Evolutionary conservation across 148 eudicot genomes (phyloP).

Genomic region (Camellia japonica): DNA sequence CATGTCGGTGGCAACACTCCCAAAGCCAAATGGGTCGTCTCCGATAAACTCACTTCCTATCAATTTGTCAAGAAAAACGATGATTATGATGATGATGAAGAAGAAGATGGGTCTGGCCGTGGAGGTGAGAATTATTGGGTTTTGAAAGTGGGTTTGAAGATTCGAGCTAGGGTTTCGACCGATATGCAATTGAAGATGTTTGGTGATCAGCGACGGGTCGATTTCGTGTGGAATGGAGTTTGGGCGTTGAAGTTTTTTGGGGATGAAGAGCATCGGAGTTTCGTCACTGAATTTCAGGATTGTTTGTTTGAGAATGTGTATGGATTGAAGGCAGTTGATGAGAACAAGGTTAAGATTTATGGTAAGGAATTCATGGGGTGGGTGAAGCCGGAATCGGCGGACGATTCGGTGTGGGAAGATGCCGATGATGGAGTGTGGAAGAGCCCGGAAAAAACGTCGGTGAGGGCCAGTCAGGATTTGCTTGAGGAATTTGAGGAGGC

Average conservation of each 20-base stretch:
- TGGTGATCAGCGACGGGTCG: conserved; percentile 74
- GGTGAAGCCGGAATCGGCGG: conserved; percentile 72
- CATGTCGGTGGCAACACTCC: conserved; percentile 81
- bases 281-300: conserved; percentile 56
- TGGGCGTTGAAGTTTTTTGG: conserved; percentile 77
- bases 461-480: conserved; percentile 46
- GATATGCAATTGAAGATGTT: conserved; percentile 85
- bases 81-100: conserved; percentile 8
- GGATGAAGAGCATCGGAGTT: conserved; percentile 53
- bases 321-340: conserved; percentile 56
- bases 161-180: conserved; percentile 64
- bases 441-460: conserved; percentile 23
- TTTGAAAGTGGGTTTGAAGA: conserved; percentile 55
- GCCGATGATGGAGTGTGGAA: conserved; percentile 50
- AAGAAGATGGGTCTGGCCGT: conserved; percentile 11
- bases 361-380: conserved; percentile 91
- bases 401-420: conserved; percentile 91
- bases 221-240: conserved; percentile 67
- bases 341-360: conserved; percentile 67
- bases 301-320: conserved; percentile 87
- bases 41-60: conserved; percentile 50
- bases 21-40: conserved; percentile 71
- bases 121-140: conserved; percentile 44
- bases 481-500: conserved; percentile 89
- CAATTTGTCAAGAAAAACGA: conserved; percentile 39